Evolutionary conservation across 2,329 filamentous ascomycete genomes (phyloP), one percentile per base, ranked within the genome.

Genomic region (Rhinocladiella mackenziei): DNA sequence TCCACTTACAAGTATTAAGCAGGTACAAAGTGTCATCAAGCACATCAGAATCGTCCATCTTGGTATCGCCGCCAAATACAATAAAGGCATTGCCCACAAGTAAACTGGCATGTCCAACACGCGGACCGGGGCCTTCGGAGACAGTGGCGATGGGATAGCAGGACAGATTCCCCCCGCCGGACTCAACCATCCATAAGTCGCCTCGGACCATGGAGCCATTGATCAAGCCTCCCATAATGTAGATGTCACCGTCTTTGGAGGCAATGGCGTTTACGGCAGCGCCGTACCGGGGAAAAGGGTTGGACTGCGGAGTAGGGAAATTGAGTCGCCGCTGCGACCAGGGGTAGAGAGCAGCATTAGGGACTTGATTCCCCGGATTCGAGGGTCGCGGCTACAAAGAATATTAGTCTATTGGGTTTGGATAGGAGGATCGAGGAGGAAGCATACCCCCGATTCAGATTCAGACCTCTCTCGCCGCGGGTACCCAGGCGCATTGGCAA

Each of bases 51-150:
- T 97, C 92, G 43, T 96, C 89, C 62, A 95, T 84, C 67, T 98
- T 98, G 39, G 92, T 98, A 65, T 98, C 94, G 62, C 92, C 92
- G 37, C 92, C 94, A 62, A 97, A 98, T 9, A 98, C 92, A 57
- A 98, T 98, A 64, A 97, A 98, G 0, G 92, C 92, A 66, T 98
- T 98, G 45, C 94, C 94, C 41, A 98, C 92, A 11, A 98, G 75
- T 59, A 98, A 73, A 72, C 89, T 94, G 14, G 91, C 78, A 69
- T 98, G 92, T 3, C 92, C 92, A 39, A 98, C 92, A 70, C 92
- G 80, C 1, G 94, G 92, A 3, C 92, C 89, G 1, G 92, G 94
- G 0, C 92, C 92, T 66, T 98, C 92, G 14, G 89, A 86, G 0
- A 89, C 92, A 1, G 92, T 96, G 8, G 85, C 80, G 43, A 98